These are phyloP conservation scores for Conticribra weissflogii DNA, from an alignment of 108 stramenopile species.

Conservation along the genomic window DNA sequence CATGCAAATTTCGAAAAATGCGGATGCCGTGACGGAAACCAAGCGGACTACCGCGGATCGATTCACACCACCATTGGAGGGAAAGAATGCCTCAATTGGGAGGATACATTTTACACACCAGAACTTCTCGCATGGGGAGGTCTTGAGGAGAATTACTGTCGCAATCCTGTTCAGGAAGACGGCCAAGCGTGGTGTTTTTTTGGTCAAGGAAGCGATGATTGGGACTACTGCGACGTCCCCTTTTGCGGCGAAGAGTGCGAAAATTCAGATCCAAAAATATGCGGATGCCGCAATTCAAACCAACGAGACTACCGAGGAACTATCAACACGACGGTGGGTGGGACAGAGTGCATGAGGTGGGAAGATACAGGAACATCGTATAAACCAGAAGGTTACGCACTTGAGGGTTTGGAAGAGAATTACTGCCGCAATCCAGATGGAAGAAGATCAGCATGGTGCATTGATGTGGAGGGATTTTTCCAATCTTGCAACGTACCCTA, in stretches of 20 bases:
- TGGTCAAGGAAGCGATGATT: background rate
- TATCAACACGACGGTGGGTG: constrained; percentile 3
- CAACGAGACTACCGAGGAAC: constrained; percentile 13
- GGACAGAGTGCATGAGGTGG: background rate
- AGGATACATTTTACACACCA: background rate
- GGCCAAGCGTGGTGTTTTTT: background rate
- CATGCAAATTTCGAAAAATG: background rate
- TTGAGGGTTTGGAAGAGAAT: background rate
- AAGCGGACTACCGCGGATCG: background rate
- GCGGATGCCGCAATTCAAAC: background rate
- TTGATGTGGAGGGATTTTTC: background rate
- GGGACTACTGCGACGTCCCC: background rate
- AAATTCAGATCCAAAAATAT: constrained; percentile 1
- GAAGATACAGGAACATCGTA: background rate
- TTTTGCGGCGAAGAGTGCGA: background rate
- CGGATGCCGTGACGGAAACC: background rate
- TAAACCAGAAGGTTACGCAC: background rate
- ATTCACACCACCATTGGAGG: background rate
- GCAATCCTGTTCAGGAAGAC: background rate
- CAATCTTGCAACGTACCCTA: background rate
- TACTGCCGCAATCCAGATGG: background rate
- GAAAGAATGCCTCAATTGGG: background rate
- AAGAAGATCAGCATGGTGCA: background rate
- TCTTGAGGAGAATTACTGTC: background rate
- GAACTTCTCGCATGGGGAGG: background rate